phyloP scores from a whole-genome alignment of 208 protist species.

The Endotrypanum monterogeii region DNA sequence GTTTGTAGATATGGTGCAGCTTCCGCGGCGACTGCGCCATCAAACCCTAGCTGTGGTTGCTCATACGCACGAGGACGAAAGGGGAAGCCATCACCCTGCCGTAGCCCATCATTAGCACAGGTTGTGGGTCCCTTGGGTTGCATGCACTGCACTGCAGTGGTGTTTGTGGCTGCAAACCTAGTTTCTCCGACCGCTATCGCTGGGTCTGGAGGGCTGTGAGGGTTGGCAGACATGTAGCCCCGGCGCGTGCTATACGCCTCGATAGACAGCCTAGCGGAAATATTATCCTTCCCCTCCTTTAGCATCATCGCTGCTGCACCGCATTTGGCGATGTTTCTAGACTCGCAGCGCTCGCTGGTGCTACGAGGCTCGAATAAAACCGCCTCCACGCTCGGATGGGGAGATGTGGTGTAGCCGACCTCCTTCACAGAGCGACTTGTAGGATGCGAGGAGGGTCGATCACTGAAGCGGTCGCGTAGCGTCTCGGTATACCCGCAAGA shows the following conservation, averaged over 20 bases:
- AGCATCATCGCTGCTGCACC: not conserved
- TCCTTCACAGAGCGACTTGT: not conserved
- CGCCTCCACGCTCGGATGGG: not conserved
- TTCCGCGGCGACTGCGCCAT: not conserved
- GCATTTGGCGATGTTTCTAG: conserved; percentile 6
- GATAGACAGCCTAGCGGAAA: not conserved
- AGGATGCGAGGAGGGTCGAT: not conserved
- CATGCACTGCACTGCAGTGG: not conserved
- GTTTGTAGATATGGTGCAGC: not conserved
- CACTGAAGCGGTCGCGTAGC: not conserved
- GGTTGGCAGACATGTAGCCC: not conserved
- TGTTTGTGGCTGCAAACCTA: not conserved
- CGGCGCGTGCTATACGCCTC: conserved; percentile 10
- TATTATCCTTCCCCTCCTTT: not conserved
- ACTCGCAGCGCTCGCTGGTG: conserved; percentile 7
- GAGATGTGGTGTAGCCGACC: not conserved
- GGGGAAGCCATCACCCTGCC: not conserved
- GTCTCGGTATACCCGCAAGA: not conserved
- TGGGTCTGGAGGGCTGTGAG: not conserved
- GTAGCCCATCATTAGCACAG: not conserved
- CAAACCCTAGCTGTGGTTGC: conserved; percentile 5
- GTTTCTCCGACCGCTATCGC: not conserved
- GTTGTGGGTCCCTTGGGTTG: not conserved
- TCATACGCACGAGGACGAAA: not conserved
- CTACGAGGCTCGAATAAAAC: not conserved